Percentiles rank a stretch among this genome's conserved stretches.
Evolutionary conservation across 345 rosid species (phyloP).

Genomic region (Rhodamnia rubescens): DNA sequence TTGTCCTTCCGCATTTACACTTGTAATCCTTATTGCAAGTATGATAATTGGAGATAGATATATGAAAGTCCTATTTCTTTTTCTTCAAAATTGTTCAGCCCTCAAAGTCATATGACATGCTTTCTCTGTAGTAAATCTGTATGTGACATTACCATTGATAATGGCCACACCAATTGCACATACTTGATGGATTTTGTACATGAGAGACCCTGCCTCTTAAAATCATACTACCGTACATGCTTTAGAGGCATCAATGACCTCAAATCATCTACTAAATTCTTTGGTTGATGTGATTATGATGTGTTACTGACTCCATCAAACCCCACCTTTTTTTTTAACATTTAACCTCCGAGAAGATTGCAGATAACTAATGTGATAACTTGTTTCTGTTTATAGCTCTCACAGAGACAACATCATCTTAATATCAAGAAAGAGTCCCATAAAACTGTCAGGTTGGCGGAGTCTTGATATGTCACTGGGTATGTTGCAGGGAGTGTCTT

Average conservation of each 20-base stretch:
- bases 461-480: neutral
- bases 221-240: neutral
- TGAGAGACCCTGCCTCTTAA: neutral
- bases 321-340: neutral
- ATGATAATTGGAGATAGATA: neutral
- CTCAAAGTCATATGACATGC: neutral
- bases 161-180: neutral
- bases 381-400: neutral
- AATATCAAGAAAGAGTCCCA: neutral
- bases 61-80: neutral
- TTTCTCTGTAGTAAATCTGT: neutral
- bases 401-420: neutral
- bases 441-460: neutral
- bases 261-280: neutral
- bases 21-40: neutral
- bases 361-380: neutral
- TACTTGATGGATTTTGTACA: neutral
- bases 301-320: neutral
- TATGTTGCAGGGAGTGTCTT: conserved; percentile 52
- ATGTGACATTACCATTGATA: neutral
- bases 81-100: neutral
- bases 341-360: neutral
- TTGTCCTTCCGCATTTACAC: neutral
- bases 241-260: neutral
- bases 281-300: neutral